Percentiles rank a stretch among this genome's conserved stretches.
Evolutionary conservation across 23 red algal genomes (phyloP).

Genomic region (Cyanidium caldarium): DNA sequence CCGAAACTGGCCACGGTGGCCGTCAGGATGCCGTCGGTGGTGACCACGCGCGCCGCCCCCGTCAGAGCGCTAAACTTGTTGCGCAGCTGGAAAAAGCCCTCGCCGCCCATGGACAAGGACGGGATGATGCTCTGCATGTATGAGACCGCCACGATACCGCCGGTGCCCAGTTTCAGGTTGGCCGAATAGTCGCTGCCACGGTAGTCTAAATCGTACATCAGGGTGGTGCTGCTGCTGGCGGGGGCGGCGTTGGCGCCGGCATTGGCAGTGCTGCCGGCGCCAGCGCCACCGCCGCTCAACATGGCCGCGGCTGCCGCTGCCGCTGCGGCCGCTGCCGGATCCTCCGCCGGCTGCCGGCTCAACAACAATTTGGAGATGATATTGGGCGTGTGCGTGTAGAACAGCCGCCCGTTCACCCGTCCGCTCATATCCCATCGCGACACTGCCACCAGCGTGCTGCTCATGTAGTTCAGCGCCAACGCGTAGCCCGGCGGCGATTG

Average conservation of each 20-base stretch:
- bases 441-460: constrained; percentile 50
- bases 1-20: constrained; percentile 58
- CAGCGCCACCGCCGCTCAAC: neutral
- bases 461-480: constrained; percentile 75
- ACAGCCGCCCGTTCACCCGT: constrained; percentile 58
- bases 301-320: neutral
- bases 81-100: constrained; percentile 65
- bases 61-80: constrained; percentile 48
- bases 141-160: constrained; percentile 37
- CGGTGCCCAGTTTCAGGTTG: constrained; percentile 70
- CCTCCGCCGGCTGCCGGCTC: neutral
- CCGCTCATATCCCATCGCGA: constrained; percentile 42
- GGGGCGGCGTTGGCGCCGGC: neutral
- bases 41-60: constrained; percentile 24
- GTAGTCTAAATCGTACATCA: constrained; percentile 76
- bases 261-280: neutral
- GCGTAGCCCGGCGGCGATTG: constrained; percentile 48
- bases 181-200: constrained; percentile 53
- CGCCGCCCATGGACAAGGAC: constrained; percentile 56
- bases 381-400: constrained; percentile 68
- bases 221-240: neutral
- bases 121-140: constrained; percentile 84
- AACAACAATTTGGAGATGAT: constrained; percentile 46
- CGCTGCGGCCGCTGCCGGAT: neutral
- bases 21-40: constrained; percentile 24